Evolutionary conservation across 495 filamentous ascomycete genomes (phyloP), one percentile per base, ranked within the genome.

Genomic region (Apiosordaria backusii): DNA sequence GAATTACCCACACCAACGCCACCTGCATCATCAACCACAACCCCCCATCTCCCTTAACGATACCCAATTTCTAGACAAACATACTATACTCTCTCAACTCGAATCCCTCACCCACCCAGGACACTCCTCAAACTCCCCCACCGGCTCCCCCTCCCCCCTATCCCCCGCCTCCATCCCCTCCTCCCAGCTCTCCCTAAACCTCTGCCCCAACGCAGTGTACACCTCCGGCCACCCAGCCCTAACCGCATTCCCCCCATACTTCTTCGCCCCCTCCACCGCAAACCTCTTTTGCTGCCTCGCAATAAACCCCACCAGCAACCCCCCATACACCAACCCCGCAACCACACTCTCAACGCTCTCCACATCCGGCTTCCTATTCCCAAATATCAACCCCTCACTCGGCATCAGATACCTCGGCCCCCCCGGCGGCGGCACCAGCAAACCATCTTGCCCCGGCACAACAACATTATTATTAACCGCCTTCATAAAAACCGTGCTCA

Each of bases 281-380:
- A 96, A 96, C 21, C 87, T 86, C 26, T 81, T 83, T 69, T 88
- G 87, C 35, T 83, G 79, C 69, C 95, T 90, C 13, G 90, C 90
- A 23, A 97, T 83, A 69, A 93, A 99, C 4, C 95, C 95, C 64
- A 88, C 87, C 60, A 97, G 82, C n/a, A 97, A 80, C 7, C 89
- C 90, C 75, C 96, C 92, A 26, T 89, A 87, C 18, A 96, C 83
- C 6, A 97, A 80, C 1, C 89, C 90, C 0, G 90, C 84, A 10
- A 96, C 80, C 3, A 92, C 87, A 2, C 83, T 86, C 76, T 97
- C 95, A n/a, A 97, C 81, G 68, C 89, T 89, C 1, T 84, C 77
- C 72, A 89, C 80, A 52, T 86, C 77, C 16, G 86, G 79, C 52
- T 79, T 74, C 54, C 82, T 78, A 71, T 85, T 86, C 24, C 83